Base-by-base conservation (phyloP, 768 basidiomycete genomes). In the Leccinum broughii region DNA sequence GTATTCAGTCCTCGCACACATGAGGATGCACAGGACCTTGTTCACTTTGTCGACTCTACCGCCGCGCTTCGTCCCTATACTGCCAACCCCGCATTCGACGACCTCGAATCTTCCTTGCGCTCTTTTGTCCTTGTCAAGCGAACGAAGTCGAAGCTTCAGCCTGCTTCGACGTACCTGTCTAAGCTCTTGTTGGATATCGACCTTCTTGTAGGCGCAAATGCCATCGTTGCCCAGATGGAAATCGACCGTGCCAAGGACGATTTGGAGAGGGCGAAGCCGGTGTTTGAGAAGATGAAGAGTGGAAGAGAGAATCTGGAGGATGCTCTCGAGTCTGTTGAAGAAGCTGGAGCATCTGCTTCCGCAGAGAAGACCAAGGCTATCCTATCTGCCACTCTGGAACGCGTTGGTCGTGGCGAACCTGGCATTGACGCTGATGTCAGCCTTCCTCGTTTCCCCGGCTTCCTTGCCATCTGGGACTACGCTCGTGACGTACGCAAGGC, bases 11-110 rank as follows among this genome's bases (percentile, higher is more conserved):
- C 97, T n/a, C 77, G 85, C 55, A 98, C 97, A 0, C 93, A 87
- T 71, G 91, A 93, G 57, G 92, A 97, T 66, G 87, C 93, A 0
- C 84, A 89, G 50, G 93, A 98, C 72, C 86, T 99, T 46, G 95
- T 99, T 3, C 97, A 99, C 76, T 99, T 98, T 73, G 97, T 99
- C 68, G 97, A 99, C 72, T 96, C 95, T 7, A 87, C 88, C 14
- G 77, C 83, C 0, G 89, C 88, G 20, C 81, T 89, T 46, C 83
- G 85, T 58, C 85, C 85, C n/a, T 84, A 79, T 72, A 79, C 82
- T 20, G 83, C 81, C 59, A 87, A 85, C 63, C 82, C 83, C 5
- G 78, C 92, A 1, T 98, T 98, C 68, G 88, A 89, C 59, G 87
- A 92, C 69, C 88, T 99, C 62, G 95, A 98, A 74, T 86, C 89